Evolutionary conservation across 202 grass and related monocot species (phyloP), one percentile per base, ranked within the genome.

Genomic region (Digitaria exilis): DNA sequence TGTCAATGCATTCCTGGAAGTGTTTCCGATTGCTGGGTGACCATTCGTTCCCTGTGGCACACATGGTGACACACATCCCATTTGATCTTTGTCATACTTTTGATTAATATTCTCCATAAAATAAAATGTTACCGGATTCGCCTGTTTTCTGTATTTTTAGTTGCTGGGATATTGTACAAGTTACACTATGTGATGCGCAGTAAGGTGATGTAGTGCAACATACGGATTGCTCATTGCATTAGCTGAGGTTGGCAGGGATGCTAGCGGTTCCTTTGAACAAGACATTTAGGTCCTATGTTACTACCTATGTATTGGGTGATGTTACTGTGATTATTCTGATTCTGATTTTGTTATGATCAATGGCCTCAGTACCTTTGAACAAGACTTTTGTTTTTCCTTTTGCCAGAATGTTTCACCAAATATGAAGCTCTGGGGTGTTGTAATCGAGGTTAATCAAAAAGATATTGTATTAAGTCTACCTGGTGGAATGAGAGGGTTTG

Each of bases 381-480:
- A 69, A 80, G 26, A 68, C 9, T 28, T 66, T 25, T 57, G n/a
- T 14, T 17, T 14, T 57, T 64, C 6, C 9, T 79, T 84, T 90
- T 67, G 25, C 48, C 84, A 98, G 96, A 98, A 98, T 94, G 86
- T 98, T 81, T 93, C 78, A 72, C 87, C 93, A 72, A 87, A 89
- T 83, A 98, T 96, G 96, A 98, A 94, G 77, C 86, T 96, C 72
- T 96, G 87, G 96, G 93, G 93, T 34, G 80, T 88, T 66, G 87
- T 98, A 24, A 77, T 96, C 34, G 96, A 98, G 88, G 82, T 98
- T 83, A 98, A 98, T 70, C 79, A 77, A 81, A 98, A 98, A 60
- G 93, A 98, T 42, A 61, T 98, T 42, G 89, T 94, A 39, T 76
- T 98, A 67, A 90, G 90, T 90, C 93, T 98, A 84, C 93, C 96